Evolutionary conservation across 306 rosid species (phyloP).

Genomic region (Morella rubra): DNA sequence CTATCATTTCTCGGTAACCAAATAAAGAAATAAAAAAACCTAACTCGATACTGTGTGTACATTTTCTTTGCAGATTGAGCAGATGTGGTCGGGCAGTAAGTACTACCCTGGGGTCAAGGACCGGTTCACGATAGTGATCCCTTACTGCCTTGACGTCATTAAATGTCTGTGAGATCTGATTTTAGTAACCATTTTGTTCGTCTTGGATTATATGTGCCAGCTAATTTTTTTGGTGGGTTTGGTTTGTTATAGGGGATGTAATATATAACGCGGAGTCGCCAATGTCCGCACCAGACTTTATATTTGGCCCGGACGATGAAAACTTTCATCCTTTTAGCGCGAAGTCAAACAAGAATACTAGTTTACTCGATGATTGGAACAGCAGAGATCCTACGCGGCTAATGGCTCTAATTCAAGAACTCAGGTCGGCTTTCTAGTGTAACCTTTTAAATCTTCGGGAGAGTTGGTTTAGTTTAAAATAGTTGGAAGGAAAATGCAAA

Average conservation of each 20-base stretch:
- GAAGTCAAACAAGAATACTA: constrained; percentile 23
- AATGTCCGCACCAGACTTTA: constrained; percentile 69
- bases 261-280: constrained; percentile 64
- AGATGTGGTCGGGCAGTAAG: constrained; percentile 80
- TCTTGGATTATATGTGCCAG: not conserved
- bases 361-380: constrained; percentile 66
- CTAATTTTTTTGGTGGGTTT: constrained; percentile 10
- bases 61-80: constrained; percentile 61
- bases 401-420: constrained; percentile 58
- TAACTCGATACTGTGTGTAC: not conserved
- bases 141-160: constrained; percentile 82
- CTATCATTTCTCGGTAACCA: not conserved
- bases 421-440: constrained; percentile 45
- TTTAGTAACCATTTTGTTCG: not conserved
- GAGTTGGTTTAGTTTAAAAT: constrained; percentile 2
- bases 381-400: constrained; percentile 71
- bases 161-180: constrained; percentile 50
- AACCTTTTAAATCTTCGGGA: not conserved
- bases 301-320: constrained; percentile 81
- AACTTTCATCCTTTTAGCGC: constrained; percentile 54
- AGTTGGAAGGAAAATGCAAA: not conserved
- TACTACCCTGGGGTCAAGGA: constrained; percentile 51
- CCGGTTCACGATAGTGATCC: constrained; percentile 81
- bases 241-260: constrained; percentile 64
- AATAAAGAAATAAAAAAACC: not conserved